Evolutionary conservation across 2,329 filamentous ascomycete species (phyloP), one percentile per base, ranked within the genome.

Genomic region (Coniella vitis): DNA sequence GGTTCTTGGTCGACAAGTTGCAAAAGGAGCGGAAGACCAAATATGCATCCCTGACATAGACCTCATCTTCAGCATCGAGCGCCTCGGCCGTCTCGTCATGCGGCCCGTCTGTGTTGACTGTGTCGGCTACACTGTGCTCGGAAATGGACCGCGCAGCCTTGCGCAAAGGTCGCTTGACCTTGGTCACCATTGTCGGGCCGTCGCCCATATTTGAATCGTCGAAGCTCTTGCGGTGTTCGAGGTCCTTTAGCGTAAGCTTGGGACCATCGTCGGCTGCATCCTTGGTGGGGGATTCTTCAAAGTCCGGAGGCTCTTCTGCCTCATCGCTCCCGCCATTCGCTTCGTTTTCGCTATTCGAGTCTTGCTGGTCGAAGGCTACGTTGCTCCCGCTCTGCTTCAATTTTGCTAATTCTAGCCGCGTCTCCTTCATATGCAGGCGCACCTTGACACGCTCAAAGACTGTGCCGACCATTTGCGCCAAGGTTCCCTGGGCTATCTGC

Each of bases 381-480:
- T 74, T 75, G 63, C 75, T 80, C 17, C 71, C 71, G 61, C 71
- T 73, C 45, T 72, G 68, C 57, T 73, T 77, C 22, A 78, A 65
- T 54, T 72, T 76, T 17, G 68, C 63, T 9, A 81, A 63, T 57
- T 77, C 81, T 48, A 86, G 60, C 17, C 89, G 80, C 32, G 86
- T 76, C 62, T 96, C 90, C 66, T 95, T 96, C 72, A 90, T 82
- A 51, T 90, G 84, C 54, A 98, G 71, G 46, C 93, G 79, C 1
- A 80, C 79, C 70, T 93, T 94, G 55, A 98, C 91, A 54, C 93
- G 76, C 67, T 98, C 93, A 60, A 98, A 98, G 3, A 98, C 93
- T 1, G 91, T 97, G 56, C 91, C 90, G 35, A 97, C 89, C 93
- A 98, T 98, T 69, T 98, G 93, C 3, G 91, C 95, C 61, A 98